Evolutionary conservation across 352 stramenopile genomes (phyloP).

Genomic region (Globisporangium orthogonon): DNA sequence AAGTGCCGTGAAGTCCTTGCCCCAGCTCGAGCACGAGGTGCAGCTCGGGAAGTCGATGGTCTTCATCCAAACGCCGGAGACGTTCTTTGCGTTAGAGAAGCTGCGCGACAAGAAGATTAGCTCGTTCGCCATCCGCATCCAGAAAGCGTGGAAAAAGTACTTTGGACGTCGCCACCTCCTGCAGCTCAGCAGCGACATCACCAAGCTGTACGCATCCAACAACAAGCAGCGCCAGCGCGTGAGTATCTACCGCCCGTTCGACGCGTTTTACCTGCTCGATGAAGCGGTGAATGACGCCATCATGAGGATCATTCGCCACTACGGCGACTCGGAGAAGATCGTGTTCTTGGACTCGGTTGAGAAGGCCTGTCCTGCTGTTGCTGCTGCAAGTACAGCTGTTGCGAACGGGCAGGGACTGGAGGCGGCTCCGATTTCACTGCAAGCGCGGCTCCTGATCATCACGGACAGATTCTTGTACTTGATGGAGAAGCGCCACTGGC

Average conservation of each 20-base stretch:
- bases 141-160: slow-evolving; percentile 81
- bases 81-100: slow-evolving; percentile 88
- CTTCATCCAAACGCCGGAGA: slow-evolving; percentile 88
- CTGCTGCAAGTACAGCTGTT: not conserved
- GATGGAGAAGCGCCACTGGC: slow-evolving; percentile 68
- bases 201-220: slow-evolving; percentile 74
- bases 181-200: slow-evolving; percentile 79
- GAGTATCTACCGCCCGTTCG: slow-evolving; percentile 85
- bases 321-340: slow-evolving; percentile 78
- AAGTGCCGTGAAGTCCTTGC: slow-evolving; percentile 59
- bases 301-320: slow-evolving; percentile 61
- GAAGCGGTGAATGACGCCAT: slow-evolving; percentile 52
- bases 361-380: slow-evolving; percentile 37
- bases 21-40: slow-evolving; percentile 72
- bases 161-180: slow-evolving; percentile 74
- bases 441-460: slow-evolving; percentile 53
- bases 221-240: slow-evolving; percentile 81
- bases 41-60: slow-evolving; percentile 89
- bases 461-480: slow-evolving; percentile 73
- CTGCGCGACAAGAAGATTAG: slow-evolving; percentile 77
- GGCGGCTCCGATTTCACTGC: slow-evolving; percentile 27
- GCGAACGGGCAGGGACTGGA: slow-evolving; percentile 6
- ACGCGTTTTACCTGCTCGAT: slow-evolving; percentile 78
- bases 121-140: slow-evolving; percentile 72
- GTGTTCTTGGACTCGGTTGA: slow-evolving; percentile 74